Percentiles rank a stretch among this genome's conserved stretches.
These are phyloP conservation scores for Xerocomus cyaneibrunnescens DNA, from an alignment of 1,284 basidiomycete genomes.

Conservation along the genomic window DNA sequence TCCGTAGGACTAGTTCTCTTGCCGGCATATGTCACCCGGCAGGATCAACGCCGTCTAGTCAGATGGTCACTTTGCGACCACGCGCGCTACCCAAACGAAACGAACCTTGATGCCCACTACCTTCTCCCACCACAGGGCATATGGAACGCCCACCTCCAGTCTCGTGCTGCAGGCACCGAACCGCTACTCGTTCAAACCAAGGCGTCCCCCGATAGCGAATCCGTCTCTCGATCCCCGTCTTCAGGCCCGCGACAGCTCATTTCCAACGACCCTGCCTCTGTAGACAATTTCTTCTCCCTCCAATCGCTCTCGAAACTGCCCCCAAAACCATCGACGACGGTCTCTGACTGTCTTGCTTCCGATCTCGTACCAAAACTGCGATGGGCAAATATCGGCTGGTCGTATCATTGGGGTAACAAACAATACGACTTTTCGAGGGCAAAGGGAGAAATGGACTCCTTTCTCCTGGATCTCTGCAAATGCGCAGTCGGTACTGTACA, in stretches of 20 bases:
- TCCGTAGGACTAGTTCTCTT: conserved; percentile 75
- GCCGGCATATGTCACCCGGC: conserved; percentile 62
- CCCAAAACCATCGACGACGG: conserved; percentile 55
- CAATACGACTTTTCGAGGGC: conserved; percentile 82
- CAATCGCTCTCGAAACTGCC: conserved; percentile 54
- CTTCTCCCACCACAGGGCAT: conserved; percentile 66
- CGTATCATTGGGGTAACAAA: conserved; percentile 91
- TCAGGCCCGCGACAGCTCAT: conserved; percentile 65
- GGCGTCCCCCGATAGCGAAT: conserved; percentile 30
- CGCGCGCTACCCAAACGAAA: conserved; percentile 77
- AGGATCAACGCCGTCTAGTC: conserved; percentile 66
- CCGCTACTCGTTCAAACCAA: conserved; percentile 43
- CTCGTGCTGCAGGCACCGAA: conserved; percentile 20
- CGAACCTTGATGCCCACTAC: conserved; percentile 87
- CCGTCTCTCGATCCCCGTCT: conserved; percentile 26
- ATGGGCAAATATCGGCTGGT: conserved; percentile 94
- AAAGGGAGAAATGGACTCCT: conserved; percentile 58
- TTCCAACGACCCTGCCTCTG: conserved; percentile 61
- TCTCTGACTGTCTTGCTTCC: conserved; percentile 45
- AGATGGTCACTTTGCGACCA: conserved; percentile 72
- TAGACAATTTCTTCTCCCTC: conserved; percentile 48
- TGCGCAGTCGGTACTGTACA: conserved; percentile 58
- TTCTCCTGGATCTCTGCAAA: conserved; percentile 59
- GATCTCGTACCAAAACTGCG: conserved; percentile 70
- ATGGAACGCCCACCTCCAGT: conserved; percentile 61